Evolutionary conservation across 108 stramenopile genomes (phyloP).

Genomic region (Bacterosira constricta): DNA sequence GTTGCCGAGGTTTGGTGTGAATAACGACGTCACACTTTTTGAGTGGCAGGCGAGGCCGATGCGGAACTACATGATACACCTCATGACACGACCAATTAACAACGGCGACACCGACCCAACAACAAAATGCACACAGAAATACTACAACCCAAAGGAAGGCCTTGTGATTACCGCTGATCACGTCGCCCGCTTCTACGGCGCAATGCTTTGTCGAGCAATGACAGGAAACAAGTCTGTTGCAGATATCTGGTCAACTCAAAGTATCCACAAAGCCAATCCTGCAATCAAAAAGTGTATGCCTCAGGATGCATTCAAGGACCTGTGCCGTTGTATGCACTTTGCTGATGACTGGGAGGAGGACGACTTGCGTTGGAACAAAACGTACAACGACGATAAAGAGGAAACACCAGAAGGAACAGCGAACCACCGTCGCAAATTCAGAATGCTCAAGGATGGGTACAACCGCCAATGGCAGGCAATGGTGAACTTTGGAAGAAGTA

Average conservation of each 20-base stretch:
- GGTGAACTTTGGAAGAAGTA: constrained; percentile 3
- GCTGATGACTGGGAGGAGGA: constrained; percentile 10
- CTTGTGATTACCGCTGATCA: not conserved
- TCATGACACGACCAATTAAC: no score
- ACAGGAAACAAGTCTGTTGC: not conserved
- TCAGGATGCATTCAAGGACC: not conserved
- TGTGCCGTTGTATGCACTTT: constrained; percentile 9
- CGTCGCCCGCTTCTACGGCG: constrained; percentile 9
- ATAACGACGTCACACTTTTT: not conserved
- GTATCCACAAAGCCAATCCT: not conserved
- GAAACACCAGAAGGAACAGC: not conserved
- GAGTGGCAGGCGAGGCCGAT: not conserved
- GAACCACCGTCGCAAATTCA: constrained; percentile 4
- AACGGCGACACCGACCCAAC: no score
- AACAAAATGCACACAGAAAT: not conserved
- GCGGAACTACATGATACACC: constrained; percentile 10
- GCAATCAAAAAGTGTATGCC: not conserved
- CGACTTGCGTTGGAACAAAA: not conserved
- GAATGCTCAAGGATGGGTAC: not conserved
- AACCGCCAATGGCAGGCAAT: not conserved
- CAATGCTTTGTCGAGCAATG: not conserved
- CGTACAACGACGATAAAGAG: not conserved
- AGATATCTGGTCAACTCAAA: not conserved
- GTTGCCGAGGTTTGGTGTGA: not conserved
- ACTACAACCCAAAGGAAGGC: not conserved